Percentiles rank a stretch among this genome's conserved stretches.
These are phyloP conservation scores for Cytospora paraplurivora DNA, from an alignment of 2,329 filamentous ascomycete genomes.

Conservation along the genomic window DNA sequence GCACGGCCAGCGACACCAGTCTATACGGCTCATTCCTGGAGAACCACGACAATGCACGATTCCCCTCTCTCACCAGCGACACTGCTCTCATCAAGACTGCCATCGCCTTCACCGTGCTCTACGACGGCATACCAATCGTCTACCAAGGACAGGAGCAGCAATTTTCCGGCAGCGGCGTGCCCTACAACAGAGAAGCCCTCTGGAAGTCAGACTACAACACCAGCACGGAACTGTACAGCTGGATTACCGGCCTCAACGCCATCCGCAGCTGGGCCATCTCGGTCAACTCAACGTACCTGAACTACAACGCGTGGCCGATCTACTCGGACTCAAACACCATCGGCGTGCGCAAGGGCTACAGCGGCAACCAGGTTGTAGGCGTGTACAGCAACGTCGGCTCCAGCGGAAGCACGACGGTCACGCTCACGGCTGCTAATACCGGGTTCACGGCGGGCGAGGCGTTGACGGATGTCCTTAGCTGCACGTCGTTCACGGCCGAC, in stretches of 20 bases:
- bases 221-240: constrained; percentile 45
- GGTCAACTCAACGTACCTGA: constrained; percentile 42
- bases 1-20: constrained; percentile 37
- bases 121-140: constrained; percentile 59
- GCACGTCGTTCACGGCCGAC: constrained; percentile 46
- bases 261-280: constrained; percentile 50
- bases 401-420: constrained; percentile 37
- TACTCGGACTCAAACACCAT: constrained; percentile 45
- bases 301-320: constrained; percentile 42
- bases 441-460: constrained; percentile 41
- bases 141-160: constrained; percentile 63
- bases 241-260: constrained; percentile 51
- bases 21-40: constrained; percentile 49
- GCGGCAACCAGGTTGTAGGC: constrained; percentile 41
- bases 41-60: constrained; percentile 52
- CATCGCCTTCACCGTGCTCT: constrained; percentile 56
- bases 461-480: constrained; percentile 48
- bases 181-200: constrained; percentile 51
- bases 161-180: constrained; percentile 45
- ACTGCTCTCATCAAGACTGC: constrained; percentile 54
- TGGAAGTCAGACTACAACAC: constrained; percentile 52
- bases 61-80: constrained; percentile 49
- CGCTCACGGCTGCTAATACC: constrained; percentile 40
- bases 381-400: constrained; percentile 46
- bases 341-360: constrained; percentile 49